phyloP scores from a whole-genome alignment of 2,329 filamentous ascomycete species.

The Eurotiales sp. region DNA sequence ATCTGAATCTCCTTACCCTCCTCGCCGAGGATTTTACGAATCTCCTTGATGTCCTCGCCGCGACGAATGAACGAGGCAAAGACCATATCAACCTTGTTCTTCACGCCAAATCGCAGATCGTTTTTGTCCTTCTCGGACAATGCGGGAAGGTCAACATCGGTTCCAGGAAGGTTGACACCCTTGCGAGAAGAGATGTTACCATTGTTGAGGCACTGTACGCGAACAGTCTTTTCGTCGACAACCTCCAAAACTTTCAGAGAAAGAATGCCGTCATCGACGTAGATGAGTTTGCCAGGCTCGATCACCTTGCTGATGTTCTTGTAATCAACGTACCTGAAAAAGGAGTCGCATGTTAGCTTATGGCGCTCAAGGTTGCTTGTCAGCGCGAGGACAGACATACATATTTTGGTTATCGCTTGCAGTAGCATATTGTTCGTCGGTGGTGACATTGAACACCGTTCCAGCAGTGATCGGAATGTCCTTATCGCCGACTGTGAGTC shows the following conservation, averaged over 20 bases:
- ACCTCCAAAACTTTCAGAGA: slow-evolving; percentile 91
- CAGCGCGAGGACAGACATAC: slow-evolving; percentile 57
- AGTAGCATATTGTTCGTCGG: slow-evolving; percentile 86
- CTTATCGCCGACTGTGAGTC: slow-evolving; percentile 65
- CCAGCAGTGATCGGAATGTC: slow-evolving; percentile 81
- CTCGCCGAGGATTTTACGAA: slow-evolving; percentile 84
- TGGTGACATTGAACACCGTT: slow-evolving; percentile 89
- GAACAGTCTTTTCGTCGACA: slow-evolving; percentile 82
- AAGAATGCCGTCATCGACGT: slow-evolving; percentile 96
- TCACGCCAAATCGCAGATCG: slow-evolving; percentile 91
- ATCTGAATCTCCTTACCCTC: slow-evolving; percentile 97
- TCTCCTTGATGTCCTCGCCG: slow-evolving; percentile 86
- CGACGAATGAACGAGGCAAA: slow-evolving; percentile 98
- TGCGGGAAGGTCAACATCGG: slow-evolving; percentile 94
- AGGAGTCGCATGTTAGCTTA: too few species aligned
- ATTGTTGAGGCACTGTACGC: slow-evolving; percentile 88
- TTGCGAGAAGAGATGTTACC: slow-evolving; percentile 98
- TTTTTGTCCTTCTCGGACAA: slow-evolving; percentile 97
- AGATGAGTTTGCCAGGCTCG: slow-evolving; percentile 83
- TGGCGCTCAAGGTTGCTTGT: too few species aligned
- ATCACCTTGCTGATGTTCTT: slow-evolving; percentile 99
- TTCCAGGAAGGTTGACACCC: slow-evolving; percentile 98
- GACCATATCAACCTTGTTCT: slow-evolving; percentile 98
- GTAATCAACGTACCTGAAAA: slow-evolving; percentile 85
- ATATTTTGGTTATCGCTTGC: slow-evolving; percentile 87